Evolutionary conservation across 805 yeast genomes (phyloP), one percentile per base, ranked within the genome.

Genomic region (Candida pseudoglaebosa): DNA sequence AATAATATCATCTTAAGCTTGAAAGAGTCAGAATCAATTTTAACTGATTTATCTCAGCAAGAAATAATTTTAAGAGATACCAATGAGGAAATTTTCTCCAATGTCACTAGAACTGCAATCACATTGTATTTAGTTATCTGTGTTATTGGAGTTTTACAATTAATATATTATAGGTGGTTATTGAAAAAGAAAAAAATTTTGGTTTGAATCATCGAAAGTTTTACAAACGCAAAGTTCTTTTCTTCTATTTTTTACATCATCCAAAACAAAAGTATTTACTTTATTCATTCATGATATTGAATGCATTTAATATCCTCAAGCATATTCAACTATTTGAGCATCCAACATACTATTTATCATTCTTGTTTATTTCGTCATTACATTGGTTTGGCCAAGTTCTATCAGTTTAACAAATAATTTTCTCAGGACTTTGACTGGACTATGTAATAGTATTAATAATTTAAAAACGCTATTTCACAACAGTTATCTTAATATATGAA

Each of bases 71-170:
- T 68, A 28, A 44, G 74, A 43, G 64, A 65, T 39, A 57, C 55
- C 28, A 68, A 68, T 45, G 74, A 68, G 42, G 51, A 49, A 17
- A 67, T 68, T 24, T 68, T 46, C 36, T 50, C 56, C 18, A 56
- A 56, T 13, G 66, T 64, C 48, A 62, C 71, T 14, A 40, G 42
- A 17, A 41, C 53, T n/a, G 47, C 67, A 13, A 49, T 61, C 24
- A 35, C 52, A 4, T 32, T 68, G 12, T 44, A 65, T 13, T 39
- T 50, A 13, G 45, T 53, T 5, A 67, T 62, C 5, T 42, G 51
- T 33, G 31, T 52, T 1, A 53, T 61, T 45, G 71, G 71, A 1
- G 10, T 55, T 12, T 37, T 49, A 16, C 73, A 68, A 40, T 37
- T 58, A 19, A 34, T 60, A 31, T 65, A 62, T 41, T 49, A 59